Evolutionary conservation across 495 filamentous ascomycete species (phyloP), one percentile per base, ranked within the genome.

Genomic region (Penicillium diatomitis): DNA sequence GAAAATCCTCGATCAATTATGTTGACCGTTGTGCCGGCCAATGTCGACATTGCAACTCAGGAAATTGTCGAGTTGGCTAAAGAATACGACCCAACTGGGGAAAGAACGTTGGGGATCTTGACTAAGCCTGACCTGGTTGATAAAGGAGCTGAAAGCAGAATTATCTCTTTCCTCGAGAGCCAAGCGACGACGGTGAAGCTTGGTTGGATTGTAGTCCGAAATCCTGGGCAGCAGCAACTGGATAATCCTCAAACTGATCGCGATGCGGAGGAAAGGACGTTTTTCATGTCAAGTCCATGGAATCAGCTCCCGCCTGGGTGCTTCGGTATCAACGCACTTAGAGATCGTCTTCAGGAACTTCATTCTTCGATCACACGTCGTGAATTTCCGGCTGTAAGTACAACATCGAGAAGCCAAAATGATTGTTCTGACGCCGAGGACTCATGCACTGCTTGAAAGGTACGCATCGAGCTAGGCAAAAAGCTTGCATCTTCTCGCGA

Each of bases 101-200:
- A 71, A 27, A 68, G 80, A 11, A 84, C 81, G 0, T 54, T 85
- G 3, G 75, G 77, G 5, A 71, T 85, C 8, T 52, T 84, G 2
- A 84, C 80, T 0, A 84, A 84, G 55, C 80, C 78, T 0, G 81
- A 86, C 43, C 57, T 84, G 0, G 55, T 82, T 30, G 76, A 83
- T 37, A 61, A 61, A 40, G 68, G 71, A 3, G 70, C 67, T 0
- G 69, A 77, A 39, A 48, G 63, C 4, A 53, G 54, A 2, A 55
- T 78, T 3, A 58, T 77, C 3, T 65, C 77, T 3, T 62, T 83
- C 0, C 50, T 83, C 3, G 37, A 61, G 2, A 74, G 73, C 4
- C 72, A 67, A 46, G 61, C 61, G 27, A 54, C 69, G 32, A 40
- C 38, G 3, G 56, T 78, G 0, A 65, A 61, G 6, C 73, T 83